phyloP scores from a whole-genome alignment of 1,139 yeast genomes.

The Pichia sp. region DNA sequence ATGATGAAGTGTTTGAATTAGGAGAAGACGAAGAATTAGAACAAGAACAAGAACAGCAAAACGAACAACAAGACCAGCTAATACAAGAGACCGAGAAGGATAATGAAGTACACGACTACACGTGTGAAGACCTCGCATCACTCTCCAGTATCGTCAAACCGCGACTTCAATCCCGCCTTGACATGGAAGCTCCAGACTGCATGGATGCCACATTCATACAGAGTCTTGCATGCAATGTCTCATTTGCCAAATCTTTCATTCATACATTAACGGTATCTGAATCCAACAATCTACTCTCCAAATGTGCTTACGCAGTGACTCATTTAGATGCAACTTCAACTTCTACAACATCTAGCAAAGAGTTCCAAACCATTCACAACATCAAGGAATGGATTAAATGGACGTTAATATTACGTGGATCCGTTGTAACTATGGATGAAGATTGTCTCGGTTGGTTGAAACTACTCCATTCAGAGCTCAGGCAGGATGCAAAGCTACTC shows the following conservation, averaged over 20 bases:
- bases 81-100: conserved; percentile 2
- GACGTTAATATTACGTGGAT: conserved; percentile 41
- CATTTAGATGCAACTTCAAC: too few species aligned
- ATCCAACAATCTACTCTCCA: conserved; percentile 8
- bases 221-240: conserved; percentile 26
- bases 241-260: conserved; percentile 34
- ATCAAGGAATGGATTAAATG: conserved; percentile 41
- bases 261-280: conserved; percentile 19
- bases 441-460: conserved; percentile 31
- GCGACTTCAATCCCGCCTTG: too few species aligned
- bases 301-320: too few species aligned
- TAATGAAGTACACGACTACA: conserved; percentile 1
- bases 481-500: conserved; percentile 33
- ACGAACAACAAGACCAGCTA: conserved; percentile 8
- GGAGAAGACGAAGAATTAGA: conserved; percentile 18
- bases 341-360: too few species aligned
- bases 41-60: conserved; percentile 9
- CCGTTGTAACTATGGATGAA: conserved; percentile 31
- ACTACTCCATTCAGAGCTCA: conserved; percentile 27
- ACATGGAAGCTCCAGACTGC: too few species aligned
- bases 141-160: too few species aligned
- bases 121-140: conserved; percentile 5
- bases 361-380: conserved; percentile 34
- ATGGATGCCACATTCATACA: too few species aligned
- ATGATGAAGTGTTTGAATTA: conserved; percentile 13